Evolutionary conservation across 192 early-diverging fungal genomes (phyloP).

Genomic region (Coemansia sp.): DNA sequence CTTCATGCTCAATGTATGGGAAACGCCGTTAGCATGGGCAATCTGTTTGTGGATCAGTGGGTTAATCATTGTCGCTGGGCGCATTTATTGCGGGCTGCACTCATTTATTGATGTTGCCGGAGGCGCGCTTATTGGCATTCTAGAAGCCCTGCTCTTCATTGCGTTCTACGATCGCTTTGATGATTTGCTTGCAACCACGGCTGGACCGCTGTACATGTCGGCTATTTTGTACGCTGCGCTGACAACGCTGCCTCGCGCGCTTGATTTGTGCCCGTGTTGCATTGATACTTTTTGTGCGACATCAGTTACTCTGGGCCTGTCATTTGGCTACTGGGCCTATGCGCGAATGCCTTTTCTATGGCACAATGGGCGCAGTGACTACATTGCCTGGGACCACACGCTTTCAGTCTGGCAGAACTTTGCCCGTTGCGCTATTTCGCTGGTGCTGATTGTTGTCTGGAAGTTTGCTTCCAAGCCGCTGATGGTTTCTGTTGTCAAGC

Average conservation of each 20-base stretch:
- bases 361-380: constrained; percentile 19
- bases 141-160: constrained; percentile 53
- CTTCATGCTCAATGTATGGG: constrained; percentile 37
- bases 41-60: constrained; percentile 51
- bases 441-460: constrained; percentile 41
- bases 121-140: constrained; percentile 64
- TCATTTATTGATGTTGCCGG: constrained; percentile 72
- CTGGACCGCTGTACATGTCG: constrained; percentile 38
- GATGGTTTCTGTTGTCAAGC: constrained; percentile 16
- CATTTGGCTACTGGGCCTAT: constrained; percentile 41
- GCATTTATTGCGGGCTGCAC: constrained; percentile 90
- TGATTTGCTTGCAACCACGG: constrained; percentile 27
- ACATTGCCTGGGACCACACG: constrained; percentile 45
- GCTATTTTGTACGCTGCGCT: constrained; percentile 25
- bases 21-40: constrained; percentile 31
- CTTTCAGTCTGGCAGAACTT: constrained; percentile 32
- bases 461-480: constrained; percentile 42
- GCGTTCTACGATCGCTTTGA: constrained; percentile 28
- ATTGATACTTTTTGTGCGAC: constrained; percentile 49
- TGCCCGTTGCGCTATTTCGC: constrained; percentile 27
- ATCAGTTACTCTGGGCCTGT: constrained; percentile 40
- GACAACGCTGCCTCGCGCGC: constrained; percentile 35
- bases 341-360: constrained; percentile 41
- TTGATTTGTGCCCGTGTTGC: constrained; percentile 53
- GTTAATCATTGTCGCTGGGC: constrained; percentile 63